phyloP scores from a whole-genome alignment of 1,284 basidiomycete genomes.

The Heliocybe sulcata region DNA sequence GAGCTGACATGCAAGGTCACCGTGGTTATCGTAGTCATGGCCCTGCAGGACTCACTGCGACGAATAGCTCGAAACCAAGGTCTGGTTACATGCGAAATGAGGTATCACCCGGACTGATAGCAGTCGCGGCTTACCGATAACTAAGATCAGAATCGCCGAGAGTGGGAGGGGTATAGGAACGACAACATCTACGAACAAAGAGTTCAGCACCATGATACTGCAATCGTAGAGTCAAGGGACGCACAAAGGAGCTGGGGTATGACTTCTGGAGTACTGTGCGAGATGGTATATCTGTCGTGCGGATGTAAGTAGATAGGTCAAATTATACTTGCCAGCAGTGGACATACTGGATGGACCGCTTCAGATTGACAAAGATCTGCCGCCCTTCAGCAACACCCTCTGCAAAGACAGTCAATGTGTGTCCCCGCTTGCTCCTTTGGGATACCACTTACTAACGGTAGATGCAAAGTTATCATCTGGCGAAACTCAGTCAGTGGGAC shows the following conservation, averaged over 20 bases:
- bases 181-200: slow-evolving; percentile 40
- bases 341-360: slow-evolving; percentile 57
- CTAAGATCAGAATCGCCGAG: slow-evolving; percentile 61
- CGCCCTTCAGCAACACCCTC: slow-evolving; percentile 64
- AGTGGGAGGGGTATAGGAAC: slow-evolving; percentile 61
- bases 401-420: slow-evolving; percentile 14
- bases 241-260: slow-evolving; percentile 58
- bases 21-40: not conserved
- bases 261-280: slow-evolving; percentile 65
- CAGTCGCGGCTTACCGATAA: slow-evolving; percentile 41
- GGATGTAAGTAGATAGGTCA: not conserved
- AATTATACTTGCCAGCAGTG: no score
- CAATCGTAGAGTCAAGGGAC: slow-evolving; percentile 13
- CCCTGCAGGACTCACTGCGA: slow-evolving; percentile 36
- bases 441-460: slow-evolving; percentile 49
- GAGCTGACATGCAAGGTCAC: slow-evolving; percentile 28
- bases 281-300: slow-evolving; percentile 43
- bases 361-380: slow-evolving; percentile 62
- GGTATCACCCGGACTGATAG: not conserved
- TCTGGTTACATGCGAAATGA: slow-evolving; percentile 26
- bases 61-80: slow-evolving; percentile 62
- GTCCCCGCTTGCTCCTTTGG: not conserved
- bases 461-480: slow-evolving; percentile 65
- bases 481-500: slow-evolving; percentile 3
- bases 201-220: no score